Percentiles rank a stretch among this genome's conserved stretches.
Evolutionary conservation across 148 eudicot genomes (phyloP).

Genomic region (Diospyros kaki): DNA sequence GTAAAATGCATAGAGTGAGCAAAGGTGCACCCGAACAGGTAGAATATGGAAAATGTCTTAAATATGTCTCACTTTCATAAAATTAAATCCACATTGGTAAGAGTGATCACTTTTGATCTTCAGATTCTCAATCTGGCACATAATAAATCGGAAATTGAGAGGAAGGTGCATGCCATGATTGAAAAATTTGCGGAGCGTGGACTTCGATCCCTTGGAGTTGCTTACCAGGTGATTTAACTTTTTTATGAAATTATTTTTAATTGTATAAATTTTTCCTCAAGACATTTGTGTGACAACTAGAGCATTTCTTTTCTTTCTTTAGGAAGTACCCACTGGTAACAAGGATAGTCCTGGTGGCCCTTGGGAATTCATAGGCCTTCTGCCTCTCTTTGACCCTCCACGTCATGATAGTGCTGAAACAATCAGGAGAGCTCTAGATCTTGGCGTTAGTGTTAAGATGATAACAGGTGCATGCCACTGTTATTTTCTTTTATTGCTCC

Average conservation of each 20-base stretch:
- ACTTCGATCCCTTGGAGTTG: slow-evolving; percentile 65
- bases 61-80: not conserved
- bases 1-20: slow-evolving; percentile 71
- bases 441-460: slow-evolving; percentile 79
- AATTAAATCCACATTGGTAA: not conserved
- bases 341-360: slow-evolving; percentile 63
- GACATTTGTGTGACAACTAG: not conserved
- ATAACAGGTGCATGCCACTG: slow-evolving; percentile 46
- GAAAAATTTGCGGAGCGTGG: slow-evolving; percentile 68
- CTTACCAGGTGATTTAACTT: slow-evolving; percentile 43
- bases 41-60: not conserved
- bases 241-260: not conserved
- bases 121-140: slow-evolving; percentile 57
- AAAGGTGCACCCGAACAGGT: slow-evolving; percentile 96
- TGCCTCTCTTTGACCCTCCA: slow-evolving; percentile 77
- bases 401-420: slow-evolving; percentile 84
- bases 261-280: not conserved
- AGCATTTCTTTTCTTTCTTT: not conserved
- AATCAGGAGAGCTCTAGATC: slow-evolving; percentile 58
- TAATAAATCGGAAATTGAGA: slow-evolving; percentile 30
- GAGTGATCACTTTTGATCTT: not conserved
- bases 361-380: slow-evolving; percentile 69
- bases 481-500: not conserved
- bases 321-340: slow-evolving; percentile 56
- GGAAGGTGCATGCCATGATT: slow-evolving; percentile 45